phyloP scores from a whole-genome alignment of 805 yeast genomes.

The Barnettozyma salicaria region DNA sequence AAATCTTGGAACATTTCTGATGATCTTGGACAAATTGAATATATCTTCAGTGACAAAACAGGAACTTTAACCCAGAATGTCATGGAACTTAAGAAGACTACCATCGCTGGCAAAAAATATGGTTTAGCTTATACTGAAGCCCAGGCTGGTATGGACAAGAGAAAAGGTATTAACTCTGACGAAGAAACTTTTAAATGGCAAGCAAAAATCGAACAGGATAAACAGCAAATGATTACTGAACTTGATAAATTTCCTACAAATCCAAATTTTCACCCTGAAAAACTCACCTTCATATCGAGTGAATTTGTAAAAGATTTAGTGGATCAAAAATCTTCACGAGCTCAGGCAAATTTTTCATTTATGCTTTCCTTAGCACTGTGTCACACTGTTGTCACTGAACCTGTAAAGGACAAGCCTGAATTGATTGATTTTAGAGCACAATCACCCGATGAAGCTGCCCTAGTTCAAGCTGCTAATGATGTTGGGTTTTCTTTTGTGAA shows the following conservation, averaged over 20 bases:
- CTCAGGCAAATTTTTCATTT: conserved; percentile 56
- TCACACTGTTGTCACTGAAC: conserved; percentile 73
- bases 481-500: conserved; percentile 66
- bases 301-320: conserved; percentile 55
- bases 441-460: conserved; percentile 86
- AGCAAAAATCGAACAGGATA: conserved; percentile 48
- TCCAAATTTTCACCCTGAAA: conserved; percentile 43
- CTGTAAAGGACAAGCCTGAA: conserved; percentile 50
- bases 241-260: conserved; percentile 32
- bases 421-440: conserved; percentile 63
- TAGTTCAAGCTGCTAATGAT: conserved; percentile 75
- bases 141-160: conserved; percentile 65
- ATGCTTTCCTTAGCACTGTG: conserved; percentile 72
- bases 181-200: conserved; percentile 47
- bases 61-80: conserved; percentile 79
- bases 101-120: conserved; percentile 64
- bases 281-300: conserved; percentile 61
- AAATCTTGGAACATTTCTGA: conserved; percentile 82
- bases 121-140: conserved; percentile 84
- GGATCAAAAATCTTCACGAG: conserved; percentile 43
- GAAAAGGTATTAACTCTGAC: conserved; percentile 69
- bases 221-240: conserved; percentile 46
- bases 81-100: conserved; percentile 80
- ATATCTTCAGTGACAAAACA: conserved; percentile 77
- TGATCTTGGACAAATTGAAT: conserved; percentile 80